Percentiles rank a stretch among this genome's conserved stretches.
Evolutionary conservation across 495 filamentous ascomycete species (phyloP).

Genomic region (Tuber aestivum): DNA sequence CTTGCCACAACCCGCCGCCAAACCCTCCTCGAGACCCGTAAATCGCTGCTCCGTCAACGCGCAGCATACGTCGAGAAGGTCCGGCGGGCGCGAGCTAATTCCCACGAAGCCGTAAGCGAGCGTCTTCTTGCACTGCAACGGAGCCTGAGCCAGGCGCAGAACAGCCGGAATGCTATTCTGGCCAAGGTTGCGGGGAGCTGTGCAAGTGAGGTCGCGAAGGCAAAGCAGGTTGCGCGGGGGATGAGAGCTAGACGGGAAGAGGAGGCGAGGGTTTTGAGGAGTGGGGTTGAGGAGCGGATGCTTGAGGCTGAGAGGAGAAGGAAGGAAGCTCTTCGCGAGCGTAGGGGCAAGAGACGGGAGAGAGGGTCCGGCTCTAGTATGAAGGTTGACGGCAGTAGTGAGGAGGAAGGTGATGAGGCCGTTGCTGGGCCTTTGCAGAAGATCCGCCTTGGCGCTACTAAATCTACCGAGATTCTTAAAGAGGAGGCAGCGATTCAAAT

Average conservation of each 20-base stretch:
- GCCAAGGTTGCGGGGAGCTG: constrained; percentile 91
- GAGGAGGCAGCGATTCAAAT: constrained; percentile 67
- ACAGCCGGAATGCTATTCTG: constrained; percentile 82
- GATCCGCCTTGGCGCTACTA: constrained; percentile 55
- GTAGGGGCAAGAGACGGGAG: constrained; percentile 34
- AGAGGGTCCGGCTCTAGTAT: constrained; percentile 20
- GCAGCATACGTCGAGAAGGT: constrained; percentile 96
- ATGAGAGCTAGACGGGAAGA: constrained; percentile 86
- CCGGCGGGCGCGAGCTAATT: constrained; percentile 75
- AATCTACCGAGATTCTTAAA: constrained; percentile 57
- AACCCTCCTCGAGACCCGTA: constrained; percentile 73
- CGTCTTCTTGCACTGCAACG: constrained; percentile 56
- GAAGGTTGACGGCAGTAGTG: constrained; percentile 24
- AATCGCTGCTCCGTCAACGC: constrained; percentile 84
- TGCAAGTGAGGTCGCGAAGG: constrained; percentile 88
- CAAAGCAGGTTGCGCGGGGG: constrained; percentile 87
- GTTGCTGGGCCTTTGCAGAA: constrained; percentile 59
- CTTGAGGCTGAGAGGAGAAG: constrained; percentile 37
- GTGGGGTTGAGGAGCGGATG: constrained; percentile 38
- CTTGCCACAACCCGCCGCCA: constrained; percentile 41
- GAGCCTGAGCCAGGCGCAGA: constrained; percentile 80
- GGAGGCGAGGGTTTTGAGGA: constrained; percentile 62
- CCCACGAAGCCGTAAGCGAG: constrained; percentile 64
- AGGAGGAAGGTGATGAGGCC: constrained; percentile 35
- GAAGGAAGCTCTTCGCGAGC: constrained; percentile 31